Base-by-base conservation (phyloP, 805 yeast species). In the Saturnispora quitensis region DNA sequence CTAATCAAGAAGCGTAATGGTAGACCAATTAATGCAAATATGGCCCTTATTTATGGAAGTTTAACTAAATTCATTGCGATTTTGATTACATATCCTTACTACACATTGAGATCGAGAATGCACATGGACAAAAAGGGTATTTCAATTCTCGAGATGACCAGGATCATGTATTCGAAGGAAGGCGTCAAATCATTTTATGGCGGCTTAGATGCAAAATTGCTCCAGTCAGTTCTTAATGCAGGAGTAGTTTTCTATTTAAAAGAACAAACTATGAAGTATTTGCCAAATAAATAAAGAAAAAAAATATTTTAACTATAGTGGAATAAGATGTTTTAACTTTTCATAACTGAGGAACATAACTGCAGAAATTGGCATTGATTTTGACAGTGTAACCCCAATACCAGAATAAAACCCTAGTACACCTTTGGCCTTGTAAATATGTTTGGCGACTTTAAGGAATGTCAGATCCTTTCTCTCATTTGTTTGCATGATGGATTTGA, bases 351-450 rank as follows among this genome's bases (percentile, higher is more conserved):
- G 80, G 68, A 91, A 91, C 28, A 90, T 88, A 8, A 83, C 73
- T 2, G 97, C 97, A 61, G 89, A 87, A 3, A 97, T 89, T 0
- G 98, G 98, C 1, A 87, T 78, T 0, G 96, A 88, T 62, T 96
- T 79, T 5, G 80, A 56, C 53, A 89, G 67, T 0, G 97, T 89
- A 51, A 91, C 83, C 0, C 91, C 87, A 51, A 90, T 71, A 0
- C 98, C 98, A 53, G 86, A 78, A 61, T 90, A 91, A 52, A 91
- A 78, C 3, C 85, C 89, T 18, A 70, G 60, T 1, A 89, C 45
- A 0, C 97, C 97, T 1, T 82, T 80, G 34, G 71, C 68, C 28
- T 56, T 57, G 50, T 73, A 72, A 24, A 82, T 68, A 1, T 65
- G 61, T 45, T 58, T 62, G 0, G 73, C 72, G 6, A 80, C 77